Evolutionary conservation across 805 yeast genomes (phyloP), one percentile per base, ranked within the genome.

Genomic region (Sugiyamaella valdiviana): DNA sequence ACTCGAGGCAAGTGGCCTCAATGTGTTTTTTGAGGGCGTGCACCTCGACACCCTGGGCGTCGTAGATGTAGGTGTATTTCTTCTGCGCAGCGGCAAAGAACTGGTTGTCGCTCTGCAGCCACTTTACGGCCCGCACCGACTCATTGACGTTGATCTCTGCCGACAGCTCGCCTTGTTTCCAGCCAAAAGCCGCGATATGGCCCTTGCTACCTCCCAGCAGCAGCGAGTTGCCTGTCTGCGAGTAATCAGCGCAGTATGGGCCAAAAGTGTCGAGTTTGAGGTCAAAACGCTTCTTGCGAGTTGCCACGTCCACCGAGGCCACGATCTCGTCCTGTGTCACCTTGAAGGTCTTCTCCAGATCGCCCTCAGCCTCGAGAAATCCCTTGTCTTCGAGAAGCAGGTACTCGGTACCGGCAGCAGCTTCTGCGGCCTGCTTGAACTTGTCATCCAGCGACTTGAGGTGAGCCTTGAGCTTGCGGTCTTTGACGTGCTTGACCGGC

Each of bases 21-120:
- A 88, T 73, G 64, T 93, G 99, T 62, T 86, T 93, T 60, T 85
- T 85, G 67, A 93, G 73, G 60, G 95, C 79, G 68, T 93, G 99
- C 51, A 93, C 69, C 73, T 93, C 99, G 46, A 83, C 75, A 23
- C 99, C 99, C 53, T 82, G 79, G 56, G 83, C 82, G 66, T 93
- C 96, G 65, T 93, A 93, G 35, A 93, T 85, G 64, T 83, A 93
- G 0, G 93, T 85, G 66, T 91, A 87, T 65, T 88, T 90, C 68
- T 89, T 90, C 69, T 93, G 99, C 1, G 99, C 98, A 15, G 83
- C 96, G 0, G 99, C 99, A 70, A 87, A 89, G 66, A 73, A 89
- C 66, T 89, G 96, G 48, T 55, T 51, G 62, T 90, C 95, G 62
- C 84, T 89, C 61, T 91, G 97, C 53, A 93, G 72, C 68, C 85